Base-by-base conservation (phyloP, 2,329 filamentous ascomycete genomes). In the Botrytis fabae region DNA sequence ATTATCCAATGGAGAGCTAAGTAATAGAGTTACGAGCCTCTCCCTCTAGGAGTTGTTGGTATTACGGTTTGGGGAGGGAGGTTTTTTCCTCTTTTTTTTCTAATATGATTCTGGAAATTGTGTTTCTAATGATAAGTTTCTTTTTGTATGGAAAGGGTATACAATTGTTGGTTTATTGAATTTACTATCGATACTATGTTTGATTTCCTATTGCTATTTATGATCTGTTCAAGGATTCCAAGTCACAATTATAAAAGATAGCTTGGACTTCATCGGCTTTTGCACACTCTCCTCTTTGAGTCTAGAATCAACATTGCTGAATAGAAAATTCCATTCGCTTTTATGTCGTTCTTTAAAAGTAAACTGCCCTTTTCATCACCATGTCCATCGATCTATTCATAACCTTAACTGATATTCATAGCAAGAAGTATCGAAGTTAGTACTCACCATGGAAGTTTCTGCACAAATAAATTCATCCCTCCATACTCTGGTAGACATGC, bases 361-460 rank as follows among this genome's bases (percentile, higher is more conserved):
- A 38, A 68, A 68, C 48, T 51, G 28, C 10, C 48, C 65, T 57
- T 57, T 68, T 68, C 25, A 66, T 68, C 44, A 40, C 14, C 22
- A 42, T 38, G 20, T 69, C 35, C 12, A 38, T n/a, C 8, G 10
- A 57, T 28, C 65, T 57, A 60, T 60, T 38, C 8, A 14, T 38
- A 3, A 22, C 4, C 7, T 35, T 35, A 28, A 2, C 20, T 60
- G 18, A 60, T 2, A 5, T 35, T 4, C 4, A 1, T 7, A 60
- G 18, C 5, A 35, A 35, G 4, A 20, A 4, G 20, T 10, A 35
- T 32, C 10, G 18, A 9, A 8, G 57, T 35, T 18, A 10, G 18
- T 60, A 25, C 18, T 38, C 57, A 38, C 32, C 18, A 18, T 9
- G 20, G 7, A 60, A 38, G 35, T 35, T 61, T 61, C 6, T 61